These are phyloP conservation scores for Dactylellina sp. DNA, from an alignment of 2,329 filamentous ascomycete species.

Conservation along the genomic window DNA sequence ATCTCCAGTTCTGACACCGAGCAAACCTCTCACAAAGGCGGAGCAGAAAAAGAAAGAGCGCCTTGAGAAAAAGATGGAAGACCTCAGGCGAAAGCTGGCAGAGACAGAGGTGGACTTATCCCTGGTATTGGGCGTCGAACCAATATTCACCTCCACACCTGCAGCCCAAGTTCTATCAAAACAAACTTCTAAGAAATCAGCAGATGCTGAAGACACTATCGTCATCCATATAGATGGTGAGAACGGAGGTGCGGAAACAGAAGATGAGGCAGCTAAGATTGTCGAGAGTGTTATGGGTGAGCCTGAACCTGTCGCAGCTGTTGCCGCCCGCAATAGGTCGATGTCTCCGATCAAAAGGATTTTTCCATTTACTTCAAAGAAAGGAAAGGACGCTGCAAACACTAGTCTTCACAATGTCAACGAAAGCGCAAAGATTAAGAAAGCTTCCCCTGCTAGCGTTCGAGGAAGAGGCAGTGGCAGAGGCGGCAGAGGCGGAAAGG, in stretches of 20 bases:
- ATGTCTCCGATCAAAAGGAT: slow-evolving; percentile 54
- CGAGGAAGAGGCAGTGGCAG: slow-evolving; percentile 34
- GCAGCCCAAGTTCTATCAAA: slow-evolving; percentile 2
- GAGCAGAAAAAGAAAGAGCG: slow-evolving; percentile 54
- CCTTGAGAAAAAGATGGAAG: slow-evolving; percentile 47
- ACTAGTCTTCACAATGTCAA: slow-evolving; percentile 40
- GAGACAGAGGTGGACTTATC: slow-evolving; percentile 48
- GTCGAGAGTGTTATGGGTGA: slow-evolving; percentile 50
- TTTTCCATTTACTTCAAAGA: slow-evolving; percentile 44
- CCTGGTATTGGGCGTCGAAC: slow-evolving; percentile 27
- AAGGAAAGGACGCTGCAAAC: slow-evolving; percentile 27
- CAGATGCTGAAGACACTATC: slow-evolving; percentile 28
- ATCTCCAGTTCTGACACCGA: slow-evolving; percentile 32
- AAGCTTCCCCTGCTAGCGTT: slow-evolving; percentile 34
- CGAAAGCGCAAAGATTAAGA: slow-evolving; percentile 53
- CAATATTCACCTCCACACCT: slow-evolving; percentile 25
- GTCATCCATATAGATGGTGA: slow-evolving; percentile 41
- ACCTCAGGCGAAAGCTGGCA: slow-evolving; percentile 45
- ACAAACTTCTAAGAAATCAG: slow-evolving; percentile 12
- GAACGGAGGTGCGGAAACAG: slow-evolving; percentile 12
- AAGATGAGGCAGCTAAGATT: slow-evolving; percentile 48
- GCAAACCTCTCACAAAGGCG: slow-evolving; percentile 47
- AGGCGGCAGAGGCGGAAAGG: slow-evolving; percentile 40
- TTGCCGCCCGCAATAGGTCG: slow-evolving; percentile 34
- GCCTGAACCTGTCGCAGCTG: slow-evolving; percentile 31